Conservation (phyloP, 2,329 filamentous ascomycete genomes). For the Aspergillus clavatus region DNA sequence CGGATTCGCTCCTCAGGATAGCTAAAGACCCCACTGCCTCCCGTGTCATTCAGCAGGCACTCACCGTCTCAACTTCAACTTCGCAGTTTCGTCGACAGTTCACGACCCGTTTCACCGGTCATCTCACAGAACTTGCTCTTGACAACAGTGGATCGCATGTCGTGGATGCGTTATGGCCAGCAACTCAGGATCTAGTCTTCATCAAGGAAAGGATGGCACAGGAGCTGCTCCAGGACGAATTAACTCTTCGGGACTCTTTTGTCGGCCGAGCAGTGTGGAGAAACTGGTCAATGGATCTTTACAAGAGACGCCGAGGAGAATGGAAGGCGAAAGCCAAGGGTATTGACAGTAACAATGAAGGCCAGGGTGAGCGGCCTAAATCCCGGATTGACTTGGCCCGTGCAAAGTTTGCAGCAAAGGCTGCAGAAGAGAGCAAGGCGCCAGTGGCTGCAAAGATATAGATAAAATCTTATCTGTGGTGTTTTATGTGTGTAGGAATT, state of each 20-base stretch:
- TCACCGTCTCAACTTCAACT: slow-evolving; percentile 52
- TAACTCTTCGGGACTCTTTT: slow-evolving; percentile 58
- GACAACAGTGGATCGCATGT: slow-evolving; percentile 62
- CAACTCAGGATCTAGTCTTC: slow-evolving; percentile 60
- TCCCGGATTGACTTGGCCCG: slow-evolving; percentile 55
- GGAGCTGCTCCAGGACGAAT: slow-evolving; percentile 57
- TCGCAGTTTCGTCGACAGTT: slow-evolving; percentile 58
- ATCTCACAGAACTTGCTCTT: slow-evolving; percentile 56
- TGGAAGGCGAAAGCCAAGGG: slow-evolving; percentile 62
- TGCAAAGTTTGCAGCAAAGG: slow-evolving; percentile 50
- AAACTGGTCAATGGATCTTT: slow-evolving; percentile 70
- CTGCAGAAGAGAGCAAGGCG: slow-evolving; percentile 15
- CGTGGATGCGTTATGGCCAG: slow-evolving; percentile 62
- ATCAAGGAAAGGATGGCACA: slow-evolving; percentile 64
- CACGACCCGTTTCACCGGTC: slow-evolving; percentile 58
- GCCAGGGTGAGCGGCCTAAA: slow-evolving; percentile 36
- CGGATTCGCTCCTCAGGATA: slow-evolving; percentile 57
- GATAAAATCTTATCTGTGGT: neutral
- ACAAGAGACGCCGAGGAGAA: slow-evolving; percentile 57
- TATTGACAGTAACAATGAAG: slow-evolving; percentile 26
- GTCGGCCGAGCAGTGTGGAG: slow-evolving; percentile 65
- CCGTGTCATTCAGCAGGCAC: slow-evolving; percentile 60
- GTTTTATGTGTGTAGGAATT: neutral
- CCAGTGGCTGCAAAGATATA: slow-evolving; percentile 14
- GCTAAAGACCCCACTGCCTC: slow-evolving; percentile 58